These are phyloP conservation scores for Leptographium wingfieldii DNA, from an alignment of 2,329 filamentous ascomycete species.

Conservation along the genomic window DNA sequence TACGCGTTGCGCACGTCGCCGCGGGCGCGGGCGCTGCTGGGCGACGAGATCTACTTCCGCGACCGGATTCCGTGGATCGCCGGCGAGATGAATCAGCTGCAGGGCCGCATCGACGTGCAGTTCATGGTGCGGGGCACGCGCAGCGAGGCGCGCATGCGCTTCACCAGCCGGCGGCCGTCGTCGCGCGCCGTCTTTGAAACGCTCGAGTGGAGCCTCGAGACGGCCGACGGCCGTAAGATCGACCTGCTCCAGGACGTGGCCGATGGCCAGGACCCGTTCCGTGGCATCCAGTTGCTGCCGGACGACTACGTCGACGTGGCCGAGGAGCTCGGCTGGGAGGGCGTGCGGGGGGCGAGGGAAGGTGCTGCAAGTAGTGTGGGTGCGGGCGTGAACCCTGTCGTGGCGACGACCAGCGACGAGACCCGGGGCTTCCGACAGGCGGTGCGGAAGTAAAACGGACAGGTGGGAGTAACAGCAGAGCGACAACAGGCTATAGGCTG, in stretches of 20 bases:
- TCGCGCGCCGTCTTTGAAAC: conserved; percentile 64
- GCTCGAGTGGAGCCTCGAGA: conserved; percentile 75
- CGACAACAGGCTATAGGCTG: too few relatives aligned
- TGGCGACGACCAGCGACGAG: conserved; percentile 10
- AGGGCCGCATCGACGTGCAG: conserved; percentile 75
- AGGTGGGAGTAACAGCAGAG: background rate
- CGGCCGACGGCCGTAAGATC: conserved; percentile 45
- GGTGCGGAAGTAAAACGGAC: conserved; percentile 16
- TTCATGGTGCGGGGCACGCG: conserved; percentile 78
- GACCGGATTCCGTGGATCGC: conserved; percentile 71
- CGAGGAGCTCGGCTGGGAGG: background rate
- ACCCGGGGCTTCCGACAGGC: conserved; percentile 39
- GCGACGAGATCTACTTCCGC: conserved; percentile 76
- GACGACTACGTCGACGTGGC: conserved; percentile 14
- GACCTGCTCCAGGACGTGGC: conserved; percentile 57
- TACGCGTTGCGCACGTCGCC: conserved; percentile 80
- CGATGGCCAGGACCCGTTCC: conserved; percentile 12
- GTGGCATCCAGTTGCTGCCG: conserved; percentile 12
- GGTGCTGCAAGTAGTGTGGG: too few relatives aligned
- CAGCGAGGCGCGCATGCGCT: conserved; percentile 60
- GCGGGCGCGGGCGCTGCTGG: conserved; percentile 62
- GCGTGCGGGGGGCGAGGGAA: too few relatives aligned
- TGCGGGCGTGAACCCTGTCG: background rate
- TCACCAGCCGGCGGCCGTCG: conserved; percentile 58
- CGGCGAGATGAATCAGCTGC: conserved; percentile 85